A percentile compares a stretch with the other conserved stretches of the same genome.
Conservation (phyloP, 75 land plant genomes). For the Azolla pinnata region DNA sequence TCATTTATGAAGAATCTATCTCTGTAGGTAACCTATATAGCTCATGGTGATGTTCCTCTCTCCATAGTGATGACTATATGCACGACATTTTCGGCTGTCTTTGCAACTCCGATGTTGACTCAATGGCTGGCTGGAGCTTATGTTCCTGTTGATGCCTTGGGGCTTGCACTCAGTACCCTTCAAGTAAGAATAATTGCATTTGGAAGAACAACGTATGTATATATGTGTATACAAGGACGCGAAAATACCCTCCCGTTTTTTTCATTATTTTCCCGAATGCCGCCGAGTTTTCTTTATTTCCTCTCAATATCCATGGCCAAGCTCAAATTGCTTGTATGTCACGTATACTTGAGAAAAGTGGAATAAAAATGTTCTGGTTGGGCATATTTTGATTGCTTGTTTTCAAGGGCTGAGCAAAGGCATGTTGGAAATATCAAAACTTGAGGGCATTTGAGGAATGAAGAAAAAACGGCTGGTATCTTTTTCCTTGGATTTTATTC, state of each 20-base stretch:
- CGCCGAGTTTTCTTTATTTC: not conserved
- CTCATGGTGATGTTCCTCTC: conserved; percentile 74
- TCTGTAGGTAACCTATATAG: conserved; percentile 65
- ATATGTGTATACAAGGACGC: too few relatives aligned
- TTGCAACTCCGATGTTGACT: conserved; percentile 66
- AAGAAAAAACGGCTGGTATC: too few relatives aligned
- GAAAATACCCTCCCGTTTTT: too few relatives aligned
- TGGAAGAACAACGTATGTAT: not conserved
- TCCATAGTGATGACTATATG: conserved; percentile 78
- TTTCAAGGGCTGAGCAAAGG: too few relatives aligned
- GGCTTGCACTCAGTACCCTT: conserved; percentile 57
- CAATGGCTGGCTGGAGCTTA: conserved; percentile 59
- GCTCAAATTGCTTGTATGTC: too few relatives aligned
- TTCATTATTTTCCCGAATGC: not conserved
- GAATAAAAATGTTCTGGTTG: too few relatives aligned
- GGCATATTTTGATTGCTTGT: too few relatives aligned
- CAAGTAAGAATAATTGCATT: conserved; percentile 29
- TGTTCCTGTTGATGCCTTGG: conserved; percentile 58
- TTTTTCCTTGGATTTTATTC: too few relatives aligned
- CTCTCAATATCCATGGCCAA: too few relatives aligned
- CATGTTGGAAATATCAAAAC: too few relatives aligned
- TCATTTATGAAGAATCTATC: not conserved
- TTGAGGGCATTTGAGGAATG: too few relatives aligned
- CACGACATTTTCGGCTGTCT: conserved; percentile 66
- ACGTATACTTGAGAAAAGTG: too few relatives aligned